Evolutionary conservation across 1,284 basidiomycete species (phyloP).

Genomic region (Psilocybe mexicana): DNA sequence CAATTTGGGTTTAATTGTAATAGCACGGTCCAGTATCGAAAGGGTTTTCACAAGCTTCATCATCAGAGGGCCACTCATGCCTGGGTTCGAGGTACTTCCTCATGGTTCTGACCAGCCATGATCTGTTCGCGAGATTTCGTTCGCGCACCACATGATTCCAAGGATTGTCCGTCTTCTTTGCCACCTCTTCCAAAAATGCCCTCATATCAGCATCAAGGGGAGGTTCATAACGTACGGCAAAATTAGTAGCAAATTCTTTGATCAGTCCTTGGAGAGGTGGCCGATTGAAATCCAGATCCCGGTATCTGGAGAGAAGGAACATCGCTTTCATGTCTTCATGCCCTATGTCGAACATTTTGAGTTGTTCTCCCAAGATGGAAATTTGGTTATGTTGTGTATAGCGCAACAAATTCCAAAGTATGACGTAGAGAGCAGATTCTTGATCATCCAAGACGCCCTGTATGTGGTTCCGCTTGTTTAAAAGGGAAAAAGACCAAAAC

Average conservation of each 20-base stretch:
- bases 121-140: background rate
- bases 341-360: too few relatives aligned
- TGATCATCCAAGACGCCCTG: constrained; percentile 3
- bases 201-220: too few relatives aligned
- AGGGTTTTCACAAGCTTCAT: background rate
- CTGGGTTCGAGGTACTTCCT: background rate
- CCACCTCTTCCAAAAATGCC: too few relatives aligned
- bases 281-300: too few relatives aligned
- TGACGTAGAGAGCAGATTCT: constrained; percentile 9
- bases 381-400: background rate
- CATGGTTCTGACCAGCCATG: background rate
- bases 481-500: background rate
- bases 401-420: constrained; percentile 5
- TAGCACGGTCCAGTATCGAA: too few relatives aligned
- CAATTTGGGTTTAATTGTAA: too few relatives aligned
- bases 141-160: background rate
- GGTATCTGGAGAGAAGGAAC: too few relatives aligned
- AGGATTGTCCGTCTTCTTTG: background rate
- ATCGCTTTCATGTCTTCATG: too few relatives aligned
- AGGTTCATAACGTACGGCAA: too few relatives aligned
- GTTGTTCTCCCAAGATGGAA: background rate
- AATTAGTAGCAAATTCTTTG: too few relatives aligned
- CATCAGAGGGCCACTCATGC: background rate
- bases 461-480: background rate
- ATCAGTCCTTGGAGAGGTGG: too few relatives aligned